These are phyloP conservation scores for Toxicodendron radicans DNA, from an alignment of 345 rosid genomes.

Conservation along the genomic window DNA sequence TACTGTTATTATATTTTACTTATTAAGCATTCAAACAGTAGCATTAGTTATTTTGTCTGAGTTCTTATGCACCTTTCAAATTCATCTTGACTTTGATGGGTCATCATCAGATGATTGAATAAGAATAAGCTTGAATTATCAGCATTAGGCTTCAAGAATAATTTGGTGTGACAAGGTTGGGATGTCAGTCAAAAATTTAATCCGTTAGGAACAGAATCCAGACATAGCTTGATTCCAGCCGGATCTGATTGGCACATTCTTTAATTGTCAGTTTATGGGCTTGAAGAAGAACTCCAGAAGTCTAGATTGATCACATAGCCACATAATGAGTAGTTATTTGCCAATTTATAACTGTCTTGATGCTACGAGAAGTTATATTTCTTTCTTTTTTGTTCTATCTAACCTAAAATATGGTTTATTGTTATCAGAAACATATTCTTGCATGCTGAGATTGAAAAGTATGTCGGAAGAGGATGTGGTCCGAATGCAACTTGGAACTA, in stretches of 20 bases:
- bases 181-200: not conserved
- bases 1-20: not conserved
- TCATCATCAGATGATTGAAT: not conserved
- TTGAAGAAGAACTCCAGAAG: not conserved
- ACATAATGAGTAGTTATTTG: not conserved
- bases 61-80: not conserved
- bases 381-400: constrained; percentile 1
- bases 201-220: not conserved
- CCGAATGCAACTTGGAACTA: constrained; percentile 83
- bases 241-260: not conserved
- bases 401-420: constrained; percentile 18
- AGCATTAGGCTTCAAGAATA: not conserved
- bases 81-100: not conserved
- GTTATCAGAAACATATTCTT: constrained; percentile 74
- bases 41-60: not conserved
- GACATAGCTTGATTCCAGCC: not conserved
- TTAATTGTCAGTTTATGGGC: not conserved
- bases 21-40: not conserved
- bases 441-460: constrained; percentile 75
- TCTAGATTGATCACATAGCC: not conserved
- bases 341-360: constrained; percentile 3
- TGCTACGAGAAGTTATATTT: constrained; percentile 5
- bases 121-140: not conserved
- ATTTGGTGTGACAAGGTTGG: not conserved
- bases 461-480: constrained; percentile 76